phyloP scores from a whole-genome alignment of 768 basidiomycete genomes.

The Lenzites betulinus region DNA sequence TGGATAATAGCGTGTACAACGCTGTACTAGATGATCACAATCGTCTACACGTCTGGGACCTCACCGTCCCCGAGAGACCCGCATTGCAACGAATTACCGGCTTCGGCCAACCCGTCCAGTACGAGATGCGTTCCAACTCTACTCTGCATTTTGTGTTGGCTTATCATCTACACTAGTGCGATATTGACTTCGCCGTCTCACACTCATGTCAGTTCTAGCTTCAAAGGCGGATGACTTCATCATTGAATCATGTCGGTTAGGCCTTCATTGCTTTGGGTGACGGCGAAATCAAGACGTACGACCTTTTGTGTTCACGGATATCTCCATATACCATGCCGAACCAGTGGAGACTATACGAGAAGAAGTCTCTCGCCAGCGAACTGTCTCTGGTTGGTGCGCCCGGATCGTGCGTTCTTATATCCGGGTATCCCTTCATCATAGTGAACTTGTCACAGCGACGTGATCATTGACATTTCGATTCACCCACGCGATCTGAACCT shows the following conservation, averaged over 20 bases:
- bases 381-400: slow-evolving; percentile 37
- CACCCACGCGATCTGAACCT: slow-evolving; percentile 77
- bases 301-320: slow-evolving; percentile 65
- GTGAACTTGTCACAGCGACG: slow-evolving; percentile 19
- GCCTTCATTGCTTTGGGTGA: slow-evolving; percentile 52
- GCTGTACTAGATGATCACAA: slow-evolving; percentile 48
- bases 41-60: slow-evolving; percentile 62
- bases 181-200: slow-evolving; percentile 68
- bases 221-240: neutral
- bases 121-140: slow-evolving; percentile 21
- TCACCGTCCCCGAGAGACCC: slow-evolving; percentile 54
- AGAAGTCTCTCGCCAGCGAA: slow-evolving; percentile 47
- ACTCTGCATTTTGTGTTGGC: neutral
- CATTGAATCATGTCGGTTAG: slow-evolving; percentile 24
- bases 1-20: neutral
- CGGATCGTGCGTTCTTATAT: slow-evolving; percentile 38
- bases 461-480: slow-evolving; percentile 60
- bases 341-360: slow-evolving; percentile 73
- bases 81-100: slow-evolving; percentile 49
- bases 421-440: neutral
- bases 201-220: slow-evolving; percentile 56
- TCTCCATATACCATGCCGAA: slow-evolving; percentile 74
- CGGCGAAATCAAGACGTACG: slow-evolving; percentile 73
- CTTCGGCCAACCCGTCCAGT: slow-evolving; percentile 49
- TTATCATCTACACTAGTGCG: slow-evolving; percentile 37